Conservation (phyloP, 495 filamentous ascomycete genomes). For the Xylaria scruposa region DNA sequence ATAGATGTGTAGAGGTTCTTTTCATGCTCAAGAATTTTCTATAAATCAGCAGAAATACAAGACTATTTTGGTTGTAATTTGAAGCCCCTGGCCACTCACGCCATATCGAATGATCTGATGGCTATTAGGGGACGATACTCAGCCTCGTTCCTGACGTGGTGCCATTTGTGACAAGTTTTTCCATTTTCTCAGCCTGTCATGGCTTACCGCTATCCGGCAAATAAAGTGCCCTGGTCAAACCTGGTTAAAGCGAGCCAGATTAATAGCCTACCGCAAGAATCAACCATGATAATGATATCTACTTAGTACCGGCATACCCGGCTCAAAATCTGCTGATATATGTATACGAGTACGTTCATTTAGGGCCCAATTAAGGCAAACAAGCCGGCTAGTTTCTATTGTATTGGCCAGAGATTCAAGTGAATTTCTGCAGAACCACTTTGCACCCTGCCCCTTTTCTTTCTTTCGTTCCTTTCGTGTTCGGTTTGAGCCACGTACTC, state of each 20-base stretch:
- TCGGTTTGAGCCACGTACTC: neutral
- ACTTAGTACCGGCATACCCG: neutral
- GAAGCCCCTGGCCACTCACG: conserved; percentile 19
- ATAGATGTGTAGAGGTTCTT: neutral
- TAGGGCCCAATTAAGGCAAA: neutral
- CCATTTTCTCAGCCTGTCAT: neutral
- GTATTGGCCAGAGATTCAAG: neutral
- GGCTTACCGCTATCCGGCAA: neutral
- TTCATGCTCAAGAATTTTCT: neutral
- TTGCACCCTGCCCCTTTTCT: neutral
- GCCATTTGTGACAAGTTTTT: neutral
- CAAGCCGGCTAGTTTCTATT: too few species aligned
- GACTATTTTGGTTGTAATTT: neutral
- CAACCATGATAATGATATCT: neutral
- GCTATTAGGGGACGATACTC: neutral
- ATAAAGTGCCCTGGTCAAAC: neutral
- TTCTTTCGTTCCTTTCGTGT: neutral
- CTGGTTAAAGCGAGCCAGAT: neutral
- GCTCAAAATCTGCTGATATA: neutral
- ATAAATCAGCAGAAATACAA: neutral
- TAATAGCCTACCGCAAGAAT: neutral
- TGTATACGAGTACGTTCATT: neutral
- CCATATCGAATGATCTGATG: conserved; percentile 17
- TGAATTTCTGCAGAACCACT: neutral
- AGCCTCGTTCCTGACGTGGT: conserved; percentile 7